Evolutionary conservation across 768 basidiomycete genomes (phyloP).

Genomic region (Rhodosporidiobolus sp.): DNA sequence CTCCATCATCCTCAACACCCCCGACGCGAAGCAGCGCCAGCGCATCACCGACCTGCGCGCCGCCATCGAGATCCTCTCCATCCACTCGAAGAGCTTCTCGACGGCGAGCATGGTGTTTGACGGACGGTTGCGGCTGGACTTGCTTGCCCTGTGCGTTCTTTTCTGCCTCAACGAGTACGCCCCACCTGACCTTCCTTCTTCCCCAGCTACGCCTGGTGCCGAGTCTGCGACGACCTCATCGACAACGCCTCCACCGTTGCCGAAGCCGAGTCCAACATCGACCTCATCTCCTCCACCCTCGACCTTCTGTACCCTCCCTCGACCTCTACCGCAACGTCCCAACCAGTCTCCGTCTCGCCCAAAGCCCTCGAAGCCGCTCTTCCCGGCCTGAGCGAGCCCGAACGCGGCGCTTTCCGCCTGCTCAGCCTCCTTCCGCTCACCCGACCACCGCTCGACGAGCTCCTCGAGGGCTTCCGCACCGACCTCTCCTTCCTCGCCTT

Average conservation of each 20-base stretch:
- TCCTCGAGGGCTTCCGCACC: conserved; percentile 37
- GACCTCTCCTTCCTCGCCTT: conserved; percentile 36
- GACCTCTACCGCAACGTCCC: background rate
- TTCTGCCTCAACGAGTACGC: background rate
- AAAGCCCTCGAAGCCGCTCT: conserved; percentile 6
- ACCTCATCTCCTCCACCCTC: conserved; percentile 18
- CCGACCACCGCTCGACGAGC: conserved; percentile 35
- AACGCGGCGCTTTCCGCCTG: conserved; percentile 37
- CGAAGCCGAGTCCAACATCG: conserved; percentile 26
- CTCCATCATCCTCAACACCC: conserved; percentile 21
- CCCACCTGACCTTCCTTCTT: background rate
- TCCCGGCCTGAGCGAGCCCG: conserved; percentile 24
- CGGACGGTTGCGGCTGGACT: conserved; percentile 31
- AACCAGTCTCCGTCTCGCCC: background rate
- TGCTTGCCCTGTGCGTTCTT: conserved; percentile 26
- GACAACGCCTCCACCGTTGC: conserved; percentile 36
- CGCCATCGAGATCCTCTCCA: conserved; percentile 37
- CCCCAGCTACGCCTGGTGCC: conserved; percentile 42
- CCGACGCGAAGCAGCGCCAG: conserved; percentile 16
- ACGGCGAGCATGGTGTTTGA: conserved; percentile 41
- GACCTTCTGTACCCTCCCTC: conserved; percentile 18
- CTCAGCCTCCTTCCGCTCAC: conserved; percentile 29
- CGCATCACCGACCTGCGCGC: conserved; percentile 29
- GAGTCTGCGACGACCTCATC: conserved; percentile 42
- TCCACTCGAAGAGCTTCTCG: conserved; percentile 42